Evolutionary conservation across 2,329 filamentous ascomycete species (phyloP), one percentile per base, ranked within the genome.

Genomic region (Rhexocercosporidium sp.): DNA sequence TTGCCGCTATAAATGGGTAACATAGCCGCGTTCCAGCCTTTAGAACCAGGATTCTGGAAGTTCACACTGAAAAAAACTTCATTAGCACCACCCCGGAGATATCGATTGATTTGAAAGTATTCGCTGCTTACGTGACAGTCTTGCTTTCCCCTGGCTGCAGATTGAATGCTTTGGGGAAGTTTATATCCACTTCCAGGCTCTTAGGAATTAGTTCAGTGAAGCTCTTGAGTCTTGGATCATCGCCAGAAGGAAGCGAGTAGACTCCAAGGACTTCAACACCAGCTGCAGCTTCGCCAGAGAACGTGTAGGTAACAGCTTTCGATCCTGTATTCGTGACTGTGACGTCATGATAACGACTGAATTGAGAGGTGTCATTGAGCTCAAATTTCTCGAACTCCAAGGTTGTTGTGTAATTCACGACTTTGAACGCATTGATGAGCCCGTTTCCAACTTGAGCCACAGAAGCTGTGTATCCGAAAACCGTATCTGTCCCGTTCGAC

Each of bases 1-100:
- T 82, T 84, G 31, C 83, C 83, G 9, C 81, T 82, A 74, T 83
- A 85, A 27, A 84, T 79, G 2, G 82, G 81, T 25, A 84, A 75
- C 34, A 79, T 81, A n/a, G 75, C 69, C 27, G 77, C 74, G 51
- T 60, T 69, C 62, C 29, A 65, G 39, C 25, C 61, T 54, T 41
- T 47, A 3, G 39, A 16, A 11, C 44, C 34, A 18, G 66, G 66
- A 18, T 59, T 59, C 16, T 59, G 47, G 49, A 59, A 63, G n/a
- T 49, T 41, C 5, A 61, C 39, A 22, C 54, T 59, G 34, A 6
- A 22, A 9, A n/a, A 53, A 14, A 16, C 7, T 27, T 9, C 8
- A 11, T 37, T 11, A 53, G 20, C 14, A 53, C 12, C 14, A 29
- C 7, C 14, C 3, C 14, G 20, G 20, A 25, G 3, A 29, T 12